Conservation (phyloP, 331 rosid genomes). For the Pyrus hybrid region DNA sequence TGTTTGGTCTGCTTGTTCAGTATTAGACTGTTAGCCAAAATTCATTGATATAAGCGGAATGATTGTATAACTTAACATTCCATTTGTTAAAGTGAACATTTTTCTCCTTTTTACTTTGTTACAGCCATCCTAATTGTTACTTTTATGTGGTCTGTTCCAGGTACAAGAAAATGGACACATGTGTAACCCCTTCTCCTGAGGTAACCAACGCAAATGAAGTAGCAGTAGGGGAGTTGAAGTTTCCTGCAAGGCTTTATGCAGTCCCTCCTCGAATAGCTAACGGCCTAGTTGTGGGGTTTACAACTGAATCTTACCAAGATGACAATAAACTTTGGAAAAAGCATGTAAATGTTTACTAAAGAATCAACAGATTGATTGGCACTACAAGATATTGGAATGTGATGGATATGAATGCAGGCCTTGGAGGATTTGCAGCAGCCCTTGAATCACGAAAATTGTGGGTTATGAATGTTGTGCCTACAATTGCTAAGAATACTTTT, state of each 20-base stretch:
- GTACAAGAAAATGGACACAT: conserved; percentile 78
- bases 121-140: background rate
- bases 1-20: background rate
- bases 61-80: background rate
- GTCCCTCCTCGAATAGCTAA: conserved; percentile 75
- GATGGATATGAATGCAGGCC: conserved; percentile 98
- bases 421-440: conserved; percentile 94
- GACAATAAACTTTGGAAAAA: conserved; percentile 81
- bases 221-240: conserved; percentile 80
- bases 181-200: conserved; percentile 68
- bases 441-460: conserved; percentile 75
- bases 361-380: conserved; percentile 63
- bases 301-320: conserved; percentile 63
- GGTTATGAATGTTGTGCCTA: conserved; percentile 95
- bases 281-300: conserved; percentile 55
- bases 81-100: background rate
- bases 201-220: conserved; percentile 53
- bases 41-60: background rate
- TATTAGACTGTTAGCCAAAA: background rate
- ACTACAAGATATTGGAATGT: conserved; percentile 69
- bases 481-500: conserved; percentile 65
- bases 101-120: background rate
- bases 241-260: conserved; percentile 77
- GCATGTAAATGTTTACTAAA: conserved; percentile 55
- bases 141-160: conserved; percentile 25